phyloP scores from a whole-genome alignment of 1,284 basidiomycete species.

The Tylopilus orsonianus region DNA sequence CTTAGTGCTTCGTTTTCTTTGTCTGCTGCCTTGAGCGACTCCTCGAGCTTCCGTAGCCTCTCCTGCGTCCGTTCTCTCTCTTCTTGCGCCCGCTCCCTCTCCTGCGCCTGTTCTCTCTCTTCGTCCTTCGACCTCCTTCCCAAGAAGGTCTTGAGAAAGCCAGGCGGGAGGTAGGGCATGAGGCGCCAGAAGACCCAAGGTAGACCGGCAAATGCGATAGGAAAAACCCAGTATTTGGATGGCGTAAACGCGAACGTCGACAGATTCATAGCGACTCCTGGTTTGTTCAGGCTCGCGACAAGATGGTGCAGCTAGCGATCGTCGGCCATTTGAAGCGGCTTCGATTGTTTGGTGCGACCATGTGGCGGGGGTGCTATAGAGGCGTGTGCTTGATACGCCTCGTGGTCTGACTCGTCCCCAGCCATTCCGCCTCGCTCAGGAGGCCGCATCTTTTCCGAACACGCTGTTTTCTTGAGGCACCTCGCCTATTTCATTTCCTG shows the following conservation, averaged over 20 bases:
- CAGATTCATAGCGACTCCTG: slow-evolving; percentile 28
- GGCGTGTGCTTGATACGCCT: slow-evolving; percentile 25
- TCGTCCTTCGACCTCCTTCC: slow-evolving; percentile 18
- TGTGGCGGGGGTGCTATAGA: slow-evolving; percentile 26
- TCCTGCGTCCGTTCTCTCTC: slow-evolving; percentile 14
- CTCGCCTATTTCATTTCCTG: slow-evolving; percentile 26
- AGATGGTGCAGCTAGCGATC: slow-evolving; percentile 14
- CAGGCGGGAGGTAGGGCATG: slow-evolving; percentile 7
- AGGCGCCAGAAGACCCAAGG: slow-evolving; percentile 24
- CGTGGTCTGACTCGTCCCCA: slow-evolving; percentile 20
- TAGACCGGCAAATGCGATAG: slow-evolving; percentile 31
- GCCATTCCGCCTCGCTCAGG: slow-evolving; percentile 2
- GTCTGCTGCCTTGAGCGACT: not conserved
- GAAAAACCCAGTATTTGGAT: slow-evolving; percentile 30
- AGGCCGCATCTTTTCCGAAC: slow-evolving; percentile 12
- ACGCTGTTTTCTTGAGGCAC: slow-evolving; percentile 20
- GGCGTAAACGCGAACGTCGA: slow-evolving; percentile 30
- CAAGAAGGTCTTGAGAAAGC: not conserved
- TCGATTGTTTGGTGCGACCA: slow-evolving; percentile 28
- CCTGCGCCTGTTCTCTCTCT: slow-evolving; percentile 19
- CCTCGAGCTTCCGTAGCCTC: slow-evolving; percentile 18
- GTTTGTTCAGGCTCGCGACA: slow-evolving; percentile 21
- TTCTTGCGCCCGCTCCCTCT: slow-evolving; percentile 13
- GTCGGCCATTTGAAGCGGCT: slow-evolving; percentile 28
- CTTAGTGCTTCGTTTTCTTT: slow-evolving; percentile 23